phyloP scores from a whole-genome alignment of 371 early-diverging fungal genomes.

The Mitosporidium daphniae region DNA sequence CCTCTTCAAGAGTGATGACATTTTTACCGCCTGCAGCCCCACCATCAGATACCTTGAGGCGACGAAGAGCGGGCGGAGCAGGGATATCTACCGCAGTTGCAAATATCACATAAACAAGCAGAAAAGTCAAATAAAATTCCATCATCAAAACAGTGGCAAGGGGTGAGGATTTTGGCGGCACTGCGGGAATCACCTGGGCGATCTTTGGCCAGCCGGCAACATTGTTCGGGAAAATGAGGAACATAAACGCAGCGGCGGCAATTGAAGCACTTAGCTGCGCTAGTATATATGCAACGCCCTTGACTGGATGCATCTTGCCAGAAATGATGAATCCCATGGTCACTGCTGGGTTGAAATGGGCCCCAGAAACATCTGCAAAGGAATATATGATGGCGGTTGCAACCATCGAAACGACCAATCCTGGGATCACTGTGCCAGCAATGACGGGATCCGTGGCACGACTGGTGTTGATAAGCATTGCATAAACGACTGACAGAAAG shows the following conservation, averaged over 20 bases:
- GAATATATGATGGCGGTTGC: conserved; percentile 23
- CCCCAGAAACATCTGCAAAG: conserved; percentile 23
- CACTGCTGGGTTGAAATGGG: conserved; percentile 17
- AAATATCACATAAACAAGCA: conserved; percentile 28
- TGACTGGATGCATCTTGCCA: conserved; percentile 14
- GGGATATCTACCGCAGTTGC: conserved; percentile 27
- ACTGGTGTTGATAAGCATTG: neutral
- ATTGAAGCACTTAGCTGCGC: conserved; percentile 18
- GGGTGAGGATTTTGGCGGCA: conserved; percentile 7
- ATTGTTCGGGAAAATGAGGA: conserved; percentile 14
- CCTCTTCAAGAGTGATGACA: too few relatives aligned
- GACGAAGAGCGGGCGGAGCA: too few relatives aligned
- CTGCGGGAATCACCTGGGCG: conserved; percentile 8
- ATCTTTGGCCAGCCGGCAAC: too few relatives aligned
- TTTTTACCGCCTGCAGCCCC: conserved; percentile 6
- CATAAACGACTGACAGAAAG: conserved; percentile 1
- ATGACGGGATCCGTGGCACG: conserved; percentile 2
- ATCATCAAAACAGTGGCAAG: conserved; percentile 13
- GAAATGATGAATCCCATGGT: conserved; percentile 22
- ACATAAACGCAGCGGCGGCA: conserved; percentile 12
- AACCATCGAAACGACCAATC: conserved; percentile 14
- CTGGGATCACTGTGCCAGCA: conserved; percentile 13
- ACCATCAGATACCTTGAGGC: conserved; percentile 10
- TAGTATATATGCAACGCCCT: conserved; percentile 17
- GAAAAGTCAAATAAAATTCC: conserved; percentile 20